Evolutionary conservation across 371 early-diverging fungal species (phyloP), one percentile per base, ranked within the genome.

Genomic region (Synchytrium microbalum): DNA sequence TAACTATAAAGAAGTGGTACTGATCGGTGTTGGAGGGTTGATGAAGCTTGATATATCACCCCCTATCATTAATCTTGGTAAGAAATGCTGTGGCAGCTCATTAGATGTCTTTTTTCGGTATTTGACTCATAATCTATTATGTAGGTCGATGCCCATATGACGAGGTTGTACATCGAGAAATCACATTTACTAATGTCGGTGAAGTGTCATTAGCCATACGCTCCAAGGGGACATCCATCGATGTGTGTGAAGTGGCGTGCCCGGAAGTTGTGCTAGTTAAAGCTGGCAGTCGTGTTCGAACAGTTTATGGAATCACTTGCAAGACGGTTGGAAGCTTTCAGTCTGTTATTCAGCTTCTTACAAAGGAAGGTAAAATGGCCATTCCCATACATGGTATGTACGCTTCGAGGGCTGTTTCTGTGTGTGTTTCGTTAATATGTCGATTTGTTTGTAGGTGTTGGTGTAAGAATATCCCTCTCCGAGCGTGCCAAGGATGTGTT

Each of bases 1-100:
- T 25, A 79, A 76, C 58, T 82, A 79, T 69, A 83, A 83, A 67
- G 84, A 83, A 63, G 68, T 83, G n/a, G 76, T 75, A 0, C 66
- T 80, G 2, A 70, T 75, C 24, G 84, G 84, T 1, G 69, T 83
- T 54, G 84, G 84, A 14, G 84, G 82, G 0, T 28, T 14, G 23
- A 68, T 82, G 69, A 69, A 66, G 31, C 60, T 82, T n/a, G 79
- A 81, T 25, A 65, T 78, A 8, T 61, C 65, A 0, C 82, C 82
- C 10, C 54, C 64, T 2, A 53, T 54, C 28, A 38, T 77, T 16
- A 66, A 76, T 25, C 32, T 82, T 0, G 82, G 82, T 75, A 71
- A 5, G 46, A 19, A 38, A n/a, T n/a, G n/a, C n/a, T n/a, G n/a
- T n/a, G n/a, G 5, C 46, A 38, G 46, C 46, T 19, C 5, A 19